Evolutionary conservation across 129 eudicot genomes (phyloP).

Genomic region (Helianthus annuus): HanXRQr2.0-SUNRISE NC_035439.2:138736237-138736736

Average conservation of each 20-base stretch:
- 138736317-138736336: slow-evolving; percentile 58
- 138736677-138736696: too few relatives aligned
- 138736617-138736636: too few relatives aligned
- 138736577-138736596: too few relatives aligned
- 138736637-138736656: too few relatives aligned
- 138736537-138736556: too few relatives aligned
- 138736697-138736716: too few relatives aligned
- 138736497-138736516: slow-evolving; percentile 16
- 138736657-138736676: too few relatives aligned
- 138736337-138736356: not conserved
- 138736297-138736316: slow-evolving; percentile 54
- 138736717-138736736: too few relatives aligned
- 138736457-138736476: slow-evolving; percentile 83
- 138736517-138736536: too few relatives aligned
- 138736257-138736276: slow-evolving; percentile 52
- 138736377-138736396: not conserved
- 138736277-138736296: slow-evolving; percentile 64
- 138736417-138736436: slow-evolving; percentile 49
- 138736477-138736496: not conserved
- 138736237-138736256: slow-evolving; percentile 30
- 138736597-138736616: too few relatives aligned
- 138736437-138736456: slow-evolving; percentile 68
- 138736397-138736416: not conserved
- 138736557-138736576: too few relatives aligned
- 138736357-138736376: not conserved